Base-by-base conservation (phyloP, 2,329 filamentous ascomycete genomes). In the Paramyrothecium roridum region DNA sequence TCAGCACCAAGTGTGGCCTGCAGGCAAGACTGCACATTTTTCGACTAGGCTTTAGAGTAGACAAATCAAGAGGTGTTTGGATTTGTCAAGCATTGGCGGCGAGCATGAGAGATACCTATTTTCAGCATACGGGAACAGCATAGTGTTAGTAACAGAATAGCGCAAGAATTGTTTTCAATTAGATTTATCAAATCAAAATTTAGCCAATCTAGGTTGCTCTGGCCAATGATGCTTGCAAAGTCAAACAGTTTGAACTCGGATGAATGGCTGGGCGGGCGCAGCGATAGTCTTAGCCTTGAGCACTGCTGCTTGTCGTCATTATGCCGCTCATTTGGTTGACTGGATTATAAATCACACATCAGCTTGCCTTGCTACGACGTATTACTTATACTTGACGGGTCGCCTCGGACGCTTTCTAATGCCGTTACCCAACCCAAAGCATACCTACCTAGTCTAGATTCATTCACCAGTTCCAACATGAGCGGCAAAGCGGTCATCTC, bases 401-500 rank as follows among this genome's bases (percentile, higher is more conserved):
- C 26, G 4, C 26, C 26, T 30, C 26, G 10, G 26, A 30, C 10
- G 26, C 26, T 30, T 6, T 4, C 26, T 30, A 30, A 10, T 30
- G 10, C 26, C 10, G 34, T 13, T 49, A 47, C 45, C n/a, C 22
- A 19, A 21, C 10, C 8, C 22, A 19, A 8, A 50, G n/a, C 48
- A 50, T 17, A n/a, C n/a, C n/a, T n/a, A n/a, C n/a, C n/a, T n/a
- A n/a, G n/a, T 37, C 33, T 10, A 43, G 37, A 4, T 4, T 13
- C 37, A 43, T 6, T 8, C 49, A 51, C 46, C 46, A 20, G 6
- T 17, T n/a, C 30, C 22, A 33, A 13, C 46, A 58, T 58, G 56
- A 19, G 19, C 26, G 52, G 47, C 52, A 50, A 47, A 48, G 22
- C 57, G 22, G 47, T 59, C n/a, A 20, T 45, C 50, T 34, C 37